A percentile compares a stretch with the other conserved stretches of the same genome.
These are phyloP conservation scores for Thalassiosira oceanica DNA, from an alignment of 352 stramenopile genomes.

Conservation along the genomic window DNA sequence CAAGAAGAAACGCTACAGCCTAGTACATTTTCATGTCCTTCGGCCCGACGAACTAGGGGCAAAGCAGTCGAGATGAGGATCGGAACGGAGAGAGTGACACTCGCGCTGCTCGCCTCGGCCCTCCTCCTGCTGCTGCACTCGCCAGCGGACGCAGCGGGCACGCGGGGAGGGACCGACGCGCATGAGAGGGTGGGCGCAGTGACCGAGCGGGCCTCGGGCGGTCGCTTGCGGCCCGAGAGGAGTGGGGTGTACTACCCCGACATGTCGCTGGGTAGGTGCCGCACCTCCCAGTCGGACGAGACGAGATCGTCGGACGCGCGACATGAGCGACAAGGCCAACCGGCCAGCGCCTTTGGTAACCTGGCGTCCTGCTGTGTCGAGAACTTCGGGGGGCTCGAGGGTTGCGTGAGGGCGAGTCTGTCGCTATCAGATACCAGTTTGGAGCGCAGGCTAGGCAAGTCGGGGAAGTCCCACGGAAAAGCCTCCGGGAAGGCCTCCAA, in stretches of 20 bases:
- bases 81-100: too few species aligned
- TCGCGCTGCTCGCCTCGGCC: slow-evolving; percentile 5
- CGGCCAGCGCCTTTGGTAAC: too few species aligned
- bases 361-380: too few species aligned
- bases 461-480: slow-evolving; percentile 10
- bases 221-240: slow-evolving; percentile 3
- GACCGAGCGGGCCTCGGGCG: neutral
- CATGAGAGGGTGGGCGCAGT: neutral
- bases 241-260: slow-evolving; percentile 16
- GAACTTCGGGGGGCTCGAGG: neutral
- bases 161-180: neutral
- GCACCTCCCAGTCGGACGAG: neutral
- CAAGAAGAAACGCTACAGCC: too few species aligned
- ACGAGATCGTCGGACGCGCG: slow-evolving; percentile 5
- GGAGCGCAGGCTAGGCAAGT: slow-evolving; percentile 11
- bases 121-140: slow-evolving; percentile 4
- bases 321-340: neutral
- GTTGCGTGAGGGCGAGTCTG: neutral
- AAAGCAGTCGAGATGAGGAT: too few species aligned
- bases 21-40: too few species aligned
- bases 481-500: too few species aligned
- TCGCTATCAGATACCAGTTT: neutral
- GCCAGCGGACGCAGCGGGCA: neutral
- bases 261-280: slow-evolving; percentile 8
- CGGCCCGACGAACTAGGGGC: too few species aligned